Conservation (phyloP, 306 rosid genomes). For the Biancaea sappan region DNA sequence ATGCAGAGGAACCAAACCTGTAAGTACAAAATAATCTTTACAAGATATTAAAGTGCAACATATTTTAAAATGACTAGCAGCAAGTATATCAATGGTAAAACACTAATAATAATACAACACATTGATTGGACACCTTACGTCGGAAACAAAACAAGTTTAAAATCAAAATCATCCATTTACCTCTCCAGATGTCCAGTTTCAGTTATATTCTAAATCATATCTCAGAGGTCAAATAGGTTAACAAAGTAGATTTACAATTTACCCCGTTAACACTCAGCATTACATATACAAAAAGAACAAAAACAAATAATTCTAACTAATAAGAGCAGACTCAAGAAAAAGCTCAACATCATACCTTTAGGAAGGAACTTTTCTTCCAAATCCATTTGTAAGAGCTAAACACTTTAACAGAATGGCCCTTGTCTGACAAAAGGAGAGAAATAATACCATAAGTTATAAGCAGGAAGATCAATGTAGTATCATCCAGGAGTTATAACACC, state of each 20-base stretch:
- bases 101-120: not conserved
- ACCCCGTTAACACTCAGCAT: constrained; percentile 1
- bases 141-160: not conserved
- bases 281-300: constrained; percentile 10
- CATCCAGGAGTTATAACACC: constrained; percentile 5
- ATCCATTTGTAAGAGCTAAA: constrained; percentile 52
- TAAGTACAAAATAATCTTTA: constrained; percentile 19
- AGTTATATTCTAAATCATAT: constrained; percentile 1
- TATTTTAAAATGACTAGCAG: constrained; percentile 12
- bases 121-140: not conserved
- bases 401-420: constrained; percentile 37
- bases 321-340: constrained; percentile 5
- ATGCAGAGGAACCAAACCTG: constrained; percentile 18
- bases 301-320: not conserved
- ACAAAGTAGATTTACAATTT: constrained; percentile 13
- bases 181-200: constrained; percentile 23
- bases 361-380: constrained; percentile 64
- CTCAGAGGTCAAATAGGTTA: not conserved
- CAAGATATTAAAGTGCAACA: constrained; percentile 12
- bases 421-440: constrained; percentile 38
- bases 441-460: not conserved
- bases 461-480: constrained; percentile 1
- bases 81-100: not conserved
- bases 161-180: not conserved
- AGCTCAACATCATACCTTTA: constrained; percentile 59